Evolutionary conservation across 2,329 filamentous ascomycete species (phyloP), one percentile per base, ranked within the genome.

Genomic region (Atkinsonella texensis): DNA sequence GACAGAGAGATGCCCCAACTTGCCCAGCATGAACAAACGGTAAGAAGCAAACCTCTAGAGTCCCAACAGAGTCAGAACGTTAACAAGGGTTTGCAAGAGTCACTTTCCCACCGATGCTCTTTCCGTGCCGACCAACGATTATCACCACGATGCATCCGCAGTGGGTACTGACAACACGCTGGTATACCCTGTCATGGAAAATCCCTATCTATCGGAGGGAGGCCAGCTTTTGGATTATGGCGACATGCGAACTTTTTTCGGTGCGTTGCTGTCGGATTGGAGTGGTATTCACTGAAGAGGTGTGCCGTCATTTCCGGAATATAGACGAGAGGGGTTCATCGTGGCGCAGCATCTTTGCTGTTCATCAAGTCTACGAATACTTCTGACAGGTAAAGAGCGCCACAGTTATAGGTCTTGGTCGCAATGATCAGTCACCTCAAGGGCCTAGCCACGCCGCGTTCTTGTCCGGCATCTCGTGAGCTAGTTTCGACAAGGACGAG

Each of bases 191-290:
- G 13, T 51, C 18, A 6, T 51, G 11, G 43, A 51, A 10, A 39
- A 40, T 17, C 4, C 12, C 23, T n/a, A 41, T 41, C 17, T 46
- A 7, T 23, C 42, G 8, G 49, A 46, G 6, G 49, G 43, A 8
- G 43, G 23, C 6, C 49, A 51, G 23, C 10, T 46, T 10, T 20
- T 51, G 12, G 49, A 51, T 20, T 51, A 51, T 23, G 49, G 49
- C 43, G 49, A 51, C 12, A 51, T 51, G 49, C 42, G 49, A 23
- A 51, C 15, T 2, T 46, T 51, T 10, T 51, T 51, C 20, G 49
- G 49, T 17, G 49, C 43, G 0, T 15, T 51, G 42, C 20, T 51
- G 5, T 51, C 49, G 35, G 49, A 51, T 41, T 46, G 42, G 42
- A 20, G 41, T 11, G 48, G 44, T 6, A 39, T n/a, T 43, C 41